phyloP scores from a whole-genome alignment of 257 asterid species.

The Nicotiana tomentosiformis region DNA sequence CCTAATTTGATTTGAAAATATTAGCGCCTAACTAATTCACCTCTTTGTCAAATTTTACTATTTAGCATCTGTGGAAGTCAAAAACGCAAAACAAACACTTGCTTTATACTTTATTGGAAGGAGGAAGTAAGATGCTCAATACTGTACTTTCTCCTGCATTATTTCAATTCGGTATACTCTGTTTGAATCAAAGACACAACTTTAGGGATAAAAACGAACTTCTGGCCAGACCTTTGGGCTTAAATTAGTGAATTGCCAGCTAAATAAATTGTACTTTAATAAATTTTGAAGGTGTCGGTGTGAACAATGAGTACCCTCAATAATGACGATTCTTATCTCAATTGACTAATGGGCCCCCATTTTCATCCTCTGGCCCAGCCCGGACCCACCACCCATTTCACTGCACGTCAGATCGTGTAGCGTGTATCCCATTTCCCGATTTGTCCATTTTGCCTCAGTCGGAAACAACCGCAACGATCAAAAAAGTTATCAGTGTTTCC shows the following conservation, averaged over 20 bases:
- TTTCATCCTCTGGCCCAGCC: not conserved
- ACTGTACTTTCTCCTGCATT: too few species aligned
- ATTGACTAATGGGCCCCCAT: not conserved
- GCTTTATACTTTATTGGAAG: too few species aligned
- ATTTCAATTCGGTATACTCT: too few species aligned
- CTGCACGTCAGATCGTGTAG: not conserved
- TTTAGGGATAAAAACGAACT: not conserved
- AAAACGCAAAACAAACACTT: too few species aligned
- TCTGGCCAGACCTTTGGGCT: not conserved
- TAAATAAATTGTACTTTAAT: not conserved
- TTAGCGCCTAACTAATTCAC: too few species aligned
- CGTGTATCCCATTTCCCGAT: not conserved
- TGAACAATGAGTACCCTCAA: not conserved
- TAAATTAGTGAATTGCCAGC: not conserved
- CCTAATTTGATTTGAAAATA: too few species aligned
- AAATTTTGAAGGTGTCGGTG: not conserved
- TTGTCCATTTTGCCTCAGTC: not conserved
- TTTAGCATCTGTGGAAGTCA: too few species aligned
- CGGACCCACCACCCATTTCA: not conserved
- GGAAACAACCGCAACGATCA: not conserved
- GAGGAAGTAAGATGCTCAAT: too few species aligned
- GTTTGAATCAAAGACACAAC: not conserved
- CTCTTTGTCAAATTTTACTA: too few species aligned
- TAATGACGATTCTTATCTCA: not conserved
- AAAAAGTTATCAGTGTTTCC: not conserved